Evolutionary conservation across 2,329 filamentous ascomycete genomes (phyloP), one percentile per base, ranked within the genome.

Genomic region (Pseudogymnoascus sp.): DNA sequence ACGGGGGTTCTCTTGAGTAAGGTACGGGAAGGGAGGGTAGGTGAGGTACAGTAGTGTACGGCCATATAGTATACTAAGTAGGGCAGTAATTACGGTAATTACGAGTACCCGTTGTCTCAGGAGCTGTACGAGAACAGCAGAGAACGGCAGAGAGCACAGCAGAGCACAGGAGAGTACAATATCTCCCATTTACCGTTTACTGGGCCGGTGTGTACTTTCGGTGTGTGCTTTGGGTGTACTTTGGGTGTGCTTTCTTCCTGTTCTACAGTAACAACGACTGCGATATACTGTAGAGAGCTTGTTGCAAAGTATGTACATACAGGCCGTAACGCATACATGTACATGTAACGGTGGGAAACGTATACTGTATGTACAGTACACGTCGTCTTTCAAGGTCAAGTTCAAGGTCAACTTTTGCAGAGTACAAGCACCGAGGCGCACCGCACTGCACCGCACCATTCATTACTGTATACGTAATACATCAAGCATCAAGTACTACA

Each of bases 201-300:
- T 26, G 45, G 26, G n/a, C 15, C n/a, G n/a, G n/a, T n/a, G n/a
- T n/a, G n/a, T n/a, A n/a, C n/a, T n/a, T n/a, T n/a, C n/a, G n/a
- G n/a, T n/a, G n/a, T n/a, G n/a, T n/a, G n/a, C n/a, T n/a, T n/a
- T n/a, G n/a, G n/a, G n/a, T n/a, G n/a, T n/a, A n/a, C n/a, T n/a
- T n/a, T n/a, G n/a, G n/a, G n/a, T 52, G 45, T 52, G n/a, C 38
- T 41, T 28, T 52, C 30, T 26, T 52, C 45, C 45, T 52, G 45
- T 52, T 52, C 45, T 52, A 30, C 45, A 52, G 45, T 52, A 52
- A 52, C 26, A 12, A 12, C 28, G 30, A 10, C 26, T 3, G 30
- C 30, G 19, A 21, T 10, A 28, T 28, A n/a, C n/a, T n/a, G n/a
- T n/a, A 9, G 13, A 28, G 9, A 30, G 8, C 8, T 15, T 7